Evolutionary conservation across 2,329 filamentous ascomycete species (phyloP).

Genomic region (Ophiocordyceps robertsii): DNA sequence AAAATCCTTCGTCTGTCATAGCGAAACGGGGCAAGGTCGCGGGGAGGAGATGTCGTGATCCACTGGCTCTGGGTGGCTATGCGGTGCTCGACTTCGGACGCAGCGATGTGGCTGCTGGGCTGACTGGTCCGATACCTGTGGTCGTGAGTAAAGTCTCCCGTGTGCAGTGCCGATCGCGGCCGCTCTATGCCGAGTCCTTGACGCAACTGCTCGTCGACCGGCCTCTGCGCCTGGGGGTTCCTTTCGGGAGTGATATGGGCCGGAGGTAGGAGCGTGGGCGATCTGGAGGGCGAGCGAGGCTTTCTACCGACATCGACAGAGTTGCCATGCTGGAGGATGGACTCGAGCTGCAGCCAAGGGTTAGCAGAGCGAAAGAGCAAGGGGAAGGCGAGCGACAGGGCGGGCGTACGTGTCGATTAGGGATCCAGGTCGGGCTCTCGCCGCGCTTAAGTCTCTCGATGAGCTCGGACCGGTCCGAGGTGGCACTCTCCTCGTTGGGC

Average conservation of each 20-base stretch:
- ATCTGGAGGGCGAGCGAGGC: conserved; percentile 19
- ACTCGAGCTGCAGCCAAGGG: conserved; percentile 20
- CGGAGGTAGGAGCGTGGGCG: conserved; percentile 29
- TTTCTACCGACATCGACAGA: background rate
- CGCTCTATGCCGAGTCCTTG: conserved; percentile 59
- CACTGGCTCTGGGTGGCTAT: conserved; percentile 22
- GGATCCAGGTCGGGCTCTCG: conserved; percentile 63
- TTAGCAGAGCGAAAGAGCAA: background rate
- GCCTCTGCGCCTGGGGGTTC: conserved; percentile 10
- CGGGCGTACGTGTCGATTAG: conserved; percentile 44
- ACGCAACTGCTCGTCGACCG: conserved; percentile 27
- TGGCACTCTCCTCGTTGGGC: conserved; percentile 14
- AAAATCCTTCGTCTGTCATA: conserved; percentile 20
- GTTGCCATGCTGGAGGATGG: conserved; percentile 15
- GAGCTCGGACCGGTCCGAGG: conserved; percentile 57
- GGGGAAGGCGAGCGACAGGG: background rate
- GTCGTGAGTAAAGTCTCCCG: conserved; percentile 47
- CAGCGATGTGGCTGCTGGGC: too few species aligned
- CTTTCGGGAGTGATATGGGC: conserved; percentile 35
- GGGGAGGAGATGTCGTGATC: conserved; percentile 43
- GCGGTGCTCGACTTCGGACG: background rate
- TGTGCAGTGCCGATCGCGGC: conserved; percentile 63
- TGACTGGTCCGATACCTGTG: conserved; percentile 6
- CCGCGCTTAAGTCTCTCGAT: conserved; percentile 75
- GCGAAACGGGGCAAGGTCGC: conserved; percentile 33